Evolutionary conservation across 345 rosid species (phyloP).

Genomic region (Murraya paniculata): DNA sequence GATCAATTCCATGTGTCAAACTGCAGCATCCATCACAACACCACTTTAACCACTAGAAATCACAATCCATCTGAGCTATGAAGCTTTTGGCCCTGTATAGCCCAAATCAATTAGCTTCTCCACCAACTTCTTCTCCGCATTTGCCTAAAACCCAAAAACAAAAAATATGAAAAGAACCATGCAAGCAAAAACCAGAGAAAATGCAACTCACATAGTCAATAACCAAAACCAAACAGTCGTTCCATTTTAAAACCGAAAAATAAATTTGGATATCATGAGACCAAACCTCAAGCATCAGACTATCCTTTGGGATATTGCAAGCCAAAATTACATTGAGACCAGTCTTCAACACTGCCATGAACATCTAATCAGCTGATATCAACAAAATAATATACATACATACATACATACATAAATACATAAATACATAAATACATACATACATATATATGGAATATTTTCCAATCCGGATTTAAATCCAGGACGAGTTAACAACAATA

Average conservation of each 20-base stretch:
- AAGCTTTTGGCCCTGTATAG: slow-evolving; percentile 44
- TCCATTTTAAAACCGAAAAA: not conserved
- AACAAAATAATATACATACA: not conserved
- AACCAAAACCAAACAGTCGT: not conserved
- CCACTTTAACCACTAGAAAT: not conserved
- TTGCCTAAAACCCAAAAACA: slow-evolving; percentile 46
- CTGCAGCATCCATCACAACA: not conserved
- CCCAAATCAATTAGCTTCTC: slow-evolving; percentile 73
- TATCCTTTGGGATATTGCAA: slow-evolving; percentile 85
- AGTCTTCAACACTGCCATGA: slow-evolving; percentile 69
- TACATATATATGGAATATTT: too few relatives aligned
- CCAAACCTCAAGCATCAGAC: slow-evolving; percentile 73
- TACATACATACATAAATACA: too few relatives aligned
- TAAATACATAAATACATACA: too few relatives aligned
- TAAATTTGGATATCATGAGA: not conserved
- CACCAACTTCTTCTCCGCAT: slow-evolving; percentile 71
- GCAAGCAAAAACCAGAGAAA: not conserved
- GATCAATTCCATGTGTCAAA: not conserved
- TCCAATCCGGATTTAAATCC: too few relatives aligned
- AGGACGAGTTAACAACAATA: too few relatives aligned
- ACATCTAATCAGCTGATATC: not conserved
- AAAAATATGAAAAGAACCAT: not conserved
- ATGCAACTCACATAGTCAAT: not conserved
- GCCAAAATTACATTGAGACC: slow-evolving; percentile 74
- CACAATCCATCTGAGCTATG: not conserved